Base-by-base conservation (phyloP, 106 monocot genomes). In the Dioscorea zingiberensis region DNA sequence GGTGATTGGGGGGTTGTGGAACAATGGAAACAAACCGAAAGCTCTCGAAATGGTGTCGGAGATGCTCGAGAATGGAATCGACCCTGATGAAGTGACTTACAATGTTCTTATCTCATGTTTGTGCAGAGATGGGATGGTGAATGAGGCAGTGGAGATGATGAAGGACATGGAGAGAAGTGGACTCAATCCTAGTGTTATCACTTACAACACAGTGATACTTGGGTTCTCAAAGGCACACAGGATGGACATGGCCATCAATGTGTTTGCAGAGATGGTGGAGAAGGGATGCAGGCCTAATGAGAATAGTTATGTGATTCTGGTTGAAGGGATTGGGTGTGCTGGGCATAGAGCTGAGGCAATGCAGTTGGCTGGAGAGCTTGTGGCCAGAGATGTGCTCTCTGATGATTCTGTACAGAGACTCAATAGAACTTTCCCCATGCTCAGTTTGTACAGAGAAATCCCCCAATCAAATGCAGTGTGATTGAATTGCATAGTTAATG, bases 71-170 rank as follows among this genome's bases (percentile, higher is more conserved):
- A 78, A 78, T 32, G 86, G 80, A 10, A 53, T 81, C 13, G 80
- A 81, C 30, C 78, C 83, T 0, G 81, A 86, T 26, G 78, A 78
- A 63, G 71, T 86, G 12, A 86, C 86, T 0, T 91, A 81, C 73
- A 85, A 85, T n/a, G 76, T 80, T 1, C 68, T 90, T 13, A 78
- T 69, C 0, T 85, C 90, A 0, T 85, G 89, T 47, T 27, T 90
- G 51, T 85, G 89, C 22, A 78, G 89, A 58, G 89, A 89, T 44
- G 89, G 82, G 21, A 79, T 76, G 85, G 89, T 85, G 54, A 55
- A 85, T 12, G 82, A 82, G 64, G 85, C 89, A 1, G 59, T 76
- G 1, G 73, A 55, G 7, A 26, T 89, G 32, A 58, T 82, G 69
- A 66, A 57, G 56, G 84, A 89, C 17, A 81, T 89, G 88, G 68